phyloP scores from a whole-genome alignment of 306 rosid species.

The Spatholobus suberectus region DNA sequence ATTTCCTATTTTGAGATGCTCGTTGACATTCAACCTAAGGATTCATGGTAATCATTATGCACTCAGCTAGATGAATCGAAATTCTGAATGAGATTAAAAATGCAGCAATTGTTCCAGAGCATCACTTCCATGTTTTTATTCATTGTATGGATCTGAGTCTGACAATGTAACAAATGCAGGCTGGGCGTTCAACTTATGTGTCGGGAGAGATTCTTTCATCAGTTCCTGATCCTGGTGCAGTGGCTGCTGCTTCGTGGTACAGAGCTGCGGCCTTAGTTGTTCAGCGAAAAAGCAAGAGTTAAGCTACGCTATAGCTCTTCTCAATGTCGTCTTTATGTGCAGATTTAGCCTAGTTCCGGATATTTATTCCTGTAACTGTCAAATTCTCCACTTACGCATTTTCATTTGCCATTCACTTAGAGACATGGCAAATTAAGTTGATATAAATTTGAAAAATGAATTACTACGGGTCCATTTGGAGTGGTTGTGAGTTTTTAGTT shows the following conservation, averaged over 20 bases:
- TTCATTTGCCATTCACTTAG: constrained; percentile 30
- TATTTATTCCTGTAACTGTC: constrained; percentile 33
- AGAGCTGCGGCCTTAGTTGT: constrained; percentile 74
- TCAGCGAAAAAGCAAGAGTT: constrained; percentile 48
- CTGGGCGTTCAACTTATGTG: constrained; percentile 76
- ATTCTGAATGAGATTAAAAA: not conserved
- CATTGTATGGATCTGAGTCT: constrained; percentile 36
- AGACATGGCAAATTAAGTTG: constrained; percentile 7
- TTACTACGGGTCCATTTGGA: no score
- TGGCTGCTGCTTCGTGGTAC: constrained; percentile 87
- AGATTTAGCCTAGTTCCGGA: constrained; percentile 46
- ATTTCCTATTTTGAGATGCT: not conserved
- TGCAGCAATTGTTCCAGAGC: not conserved
- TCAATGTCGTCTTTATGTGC: constrained; percentile 43
- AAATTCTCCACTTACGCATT: constrained; percentile 63
- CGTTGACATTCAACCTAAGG: not conserved
- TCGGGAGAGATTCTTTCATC: constrained; percentile 63
- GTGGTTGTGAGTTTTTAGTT: no score
- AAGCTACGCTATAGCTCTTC: not conserved
- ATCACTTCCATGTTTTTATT: not conserved
- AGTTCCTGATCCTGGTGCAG: constrained; percentile 87
- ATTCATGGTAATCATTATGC: not conserved
- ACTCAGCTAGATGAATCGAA: not conserved
- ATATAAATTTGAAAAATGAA: constrained; percentile 36
- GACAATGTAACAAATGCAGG: constrained; percentile 50